phyloP scores from a whole-genome alignment of 495 filamentous ascomycete species.

The Tirmania nivea region DNA sequence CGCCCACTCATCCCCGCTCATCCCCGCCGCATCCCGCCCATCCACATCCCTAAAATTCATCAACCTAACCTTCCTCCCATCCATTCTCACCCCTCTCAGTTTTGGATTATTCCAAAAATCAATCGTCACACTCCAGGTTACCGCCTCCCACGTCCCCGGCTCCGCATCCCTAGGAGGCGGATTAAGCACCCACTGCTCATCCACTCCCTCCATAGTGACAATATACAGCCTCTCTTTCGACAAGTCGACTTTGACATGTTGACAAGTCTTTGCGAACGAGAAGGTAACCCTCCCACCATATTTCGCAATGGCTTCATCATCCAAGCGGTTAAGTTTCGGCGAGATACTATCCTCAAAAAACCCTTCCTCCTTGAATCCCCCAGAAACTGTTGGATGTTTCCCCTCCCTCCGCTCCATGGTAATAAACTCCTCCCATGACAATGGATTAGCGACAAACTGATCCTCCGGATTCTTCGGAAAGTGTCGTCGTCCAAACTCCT shows the following conservation, averaged over 20 bases:
- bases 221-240: not conserved
- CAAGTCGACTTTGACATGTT: not conserved
- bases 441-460: not conserved
- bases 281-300: slow-evolving; percentile 3
- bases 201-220: not conserved
- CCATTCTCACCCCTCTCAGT: slow-evolving; percentile 9
- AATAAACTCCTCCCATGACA: slow-evolving; percentile 12
- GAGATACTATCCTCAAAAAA: not conserved
- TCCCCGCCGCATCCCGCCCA: slow-evolving; percentile 5
- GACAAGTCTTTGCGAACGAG: not conserved
- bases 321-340: not conserved
- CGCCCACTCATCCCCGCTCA: slow-evolving; percentile 4
- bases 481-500: slow-evolving; percentile 58
- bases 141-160: not conserved
- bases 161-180: slow-evolving; percentile 5
- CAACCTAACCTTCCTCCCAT: slow-evolving; percentile 13
- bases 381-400: not conserved
- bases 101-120: slow-evolving; percentile 8
- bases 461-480: slow-evolving; percentile 39
- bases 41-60: slow-evolving; percentile 3
- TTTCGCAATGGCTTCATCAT: not conserved
- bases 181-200: slow-evolving; percentile 2
- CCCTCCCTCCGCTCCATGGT: not conserved
- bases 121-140: slow-evolving; percentile 8
- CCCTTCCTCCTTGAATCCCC: not conserved